These are phyloP conservation scores for Aspergillus pseudoterreus DNA, from an alignment of 2,329 filamentous ascomycete species.

Conservation along the genomic window DNA sequence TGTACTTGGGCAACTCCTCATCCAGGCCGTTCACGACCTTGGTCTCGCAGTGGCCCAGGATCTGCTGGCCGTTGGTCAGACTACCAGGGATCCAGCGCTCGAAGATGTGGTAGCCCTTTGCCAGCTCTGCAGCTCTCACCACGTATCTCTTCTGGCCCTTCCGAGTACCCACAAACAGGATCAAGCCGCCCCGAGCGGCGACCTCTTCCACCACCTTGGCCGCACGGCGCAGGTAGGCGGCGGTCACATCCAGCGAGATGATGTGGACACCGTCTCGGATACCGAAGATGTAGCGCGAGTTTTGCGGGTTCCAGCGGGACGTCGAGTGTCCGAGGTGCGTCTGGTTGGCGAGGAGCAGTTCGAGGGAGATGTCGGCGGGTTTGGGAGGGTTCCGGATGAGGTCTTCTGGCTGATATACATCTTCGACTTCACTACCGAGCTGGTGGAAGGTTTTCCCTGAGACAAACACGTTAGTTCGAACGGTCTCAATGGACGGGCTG, in stretches of 20 bases:
- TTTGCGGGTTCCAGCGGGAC: slow-evolving; percentile 89
- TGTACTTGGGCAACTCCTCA: slow-evolving; percentile 59
- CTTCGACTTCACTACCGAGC: slow-evolving; percentile 27
- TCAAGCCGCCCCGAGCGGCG: slow-evolving; percentile 72
- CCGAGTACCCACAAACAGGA: slow-evolving; percentile 87
- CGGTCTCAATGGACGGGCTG: no score
- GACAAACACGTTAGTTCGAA: slow-evolving; percentile 2
- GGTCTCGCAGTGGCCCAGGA: slow-evolving; percentile 66
- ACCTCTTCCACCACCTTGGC: slow-evolving; percentile 91
- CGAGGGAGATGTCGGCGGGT: slow-evolving; percentile 79
- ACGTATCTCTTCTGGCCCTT: slow-evolving; percentile 76
- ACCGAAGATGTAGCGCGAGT: slow-evolving; percentile 91
- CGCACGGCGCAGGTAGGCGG: slow-evolving; percentile 83
- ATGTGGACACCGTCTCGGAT: slow-evolving; percentile 86
- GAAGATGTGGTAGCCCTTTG: slow-evolving; percentile 81
- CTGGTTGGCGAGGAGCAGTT: slow-evolving; percentile 83
- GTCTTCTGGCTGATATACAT: slow-evolving; percentile 30
- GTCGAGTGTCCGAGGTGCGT: slow-evolving; percentile 87
- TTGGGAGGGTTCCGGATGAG: slow-evolving; percentile 65
- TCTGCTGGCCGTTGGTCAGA: slow-evolving; percentile 89
- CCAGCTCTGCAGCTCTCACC: slow-evolving; percentile 73
- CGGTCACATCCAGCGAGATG: slow-evolving; percentile 84
- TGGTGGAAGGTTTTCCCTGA: slow-evolving; percentile 29
- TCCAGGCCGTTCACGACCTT: slow-evolving; percentile 78
- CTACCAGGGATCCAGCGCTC: slow-evolving; percentile 87